Evolutionary conservation across 352 stramenopile species (phyloP).

Genomic region (Pythium brachiatum): DNA sequence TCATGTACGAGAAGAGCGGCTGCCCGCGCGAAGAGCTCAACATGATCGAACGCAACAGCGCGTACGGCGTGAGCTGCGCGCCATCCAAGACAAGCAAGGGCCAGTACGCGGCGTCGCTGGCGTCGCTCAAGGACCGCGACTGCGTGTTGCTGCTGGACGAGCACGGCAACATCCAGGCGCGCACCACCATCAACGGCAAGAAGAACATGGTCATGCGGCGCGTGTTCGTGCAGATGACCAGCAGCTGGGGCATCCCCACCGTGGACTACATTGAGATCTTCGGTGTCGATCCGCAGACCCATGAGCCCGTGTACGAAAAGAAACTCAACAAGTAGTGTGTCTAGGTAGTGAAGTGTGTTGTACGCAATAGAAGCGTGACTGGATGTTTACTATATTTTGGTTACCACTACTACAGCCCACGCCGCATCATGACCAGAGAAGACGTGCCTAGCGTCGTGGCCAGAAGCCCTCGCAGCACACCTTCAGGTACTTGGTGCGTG

Average conservation of each 20-base stretch:
- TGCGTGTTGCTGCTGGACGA: slow-evolving; percentile 55
- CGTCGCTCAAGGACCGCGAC: slow-evolving; percentile 72
- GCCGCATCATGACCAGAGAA: slow-evolving; percentile 75
- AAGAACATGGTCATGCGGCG: slow-evolving; percentile 62
- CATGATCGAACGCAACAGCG: slow-evolving; percentile 83
- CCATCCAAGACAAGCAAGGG: slow-evolving; percentile 28
- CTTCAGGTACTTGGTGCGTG: slow-evolving; percentile 71
- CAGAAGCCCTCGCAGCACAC: slow-evolving; percentile 62
- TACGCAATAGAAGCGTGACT: background rate
- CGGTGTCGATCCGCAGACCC: slow-evolving; percentile 57
- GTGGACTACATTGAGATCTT: slow-evolving; percentile 86
- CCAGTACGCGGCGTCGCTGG: slow-evolving; percentile 47
- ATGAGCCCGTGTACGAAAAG: slow-evolving; percentile 76
- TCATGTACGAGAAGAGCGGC: slow-evolving; percentile 84
- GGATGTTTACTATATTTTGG: background rate
- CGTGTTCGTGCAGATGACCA: slow-evolving; percentile 85
- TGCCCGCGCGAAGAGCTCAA: slow-evolving; percentile 74
- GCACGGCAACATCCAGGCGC: slow-evolving; percentile 53
- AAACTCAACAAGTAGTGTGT: slow-evolving; percentile 71
- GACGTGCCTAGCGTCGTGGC: slow-evolving; percentile 61
- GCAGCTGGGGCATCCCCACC: slow-evolving; percentile 73
- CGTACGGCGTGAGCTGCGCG: slow-evolving; percentile 61
- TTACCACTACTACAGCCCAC: slow-evolving; percentile 39
- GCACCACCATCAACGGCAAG: slow-evolving; percentile 69
- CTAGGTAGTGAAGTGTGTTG: slow-evolving; percentile 1